phyloP scores from a whole-genome alignment of 2,329 filamentous ascomycete genomes.

The Bipolaris gigantea region DNA sequence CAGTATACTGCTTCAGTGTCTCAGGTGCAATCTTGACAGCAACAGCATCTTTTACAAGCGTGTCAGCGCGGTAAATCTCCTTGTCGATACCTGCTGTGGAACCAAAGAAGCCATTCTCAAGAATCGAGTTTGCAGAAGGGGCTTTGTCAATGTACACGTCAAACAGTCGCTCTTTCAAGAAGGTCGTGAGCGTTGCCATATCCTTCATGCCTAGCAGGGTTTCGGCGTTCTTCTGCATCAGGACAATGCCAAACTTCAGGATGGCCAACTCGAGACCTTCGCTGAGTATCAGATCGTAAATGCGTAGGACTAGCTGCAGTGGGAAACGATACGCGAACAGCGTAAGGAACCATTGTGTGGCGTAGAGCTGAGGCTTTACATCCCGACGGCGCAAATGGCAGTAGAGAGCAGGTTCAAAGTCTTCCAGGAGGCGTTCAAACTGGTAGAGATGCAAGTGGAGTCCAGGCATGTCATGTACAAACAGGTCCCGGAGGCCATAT shows the following conservation, averaged over 20 bases:
- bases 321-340: constrained; percentile 98
- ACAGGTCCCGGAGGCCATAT: constrained; percentile 88
- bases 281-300: constrained; percentile 93
- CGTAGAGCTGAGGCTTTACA: constrained; percentile 90
- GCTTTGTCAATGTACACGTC: constrained; percentile 96
- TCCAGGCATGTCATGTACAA: constrained; percentile 94
- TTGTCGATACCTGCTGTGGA: constrained; percentile 88
- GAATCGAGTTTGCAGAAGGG: constrained; percentile 86
- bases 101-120: constrained; percentile 97
- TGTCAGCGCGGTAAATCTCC: constrained; percentile 92
- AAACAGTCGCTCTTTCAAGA: constrained; percentile 91
- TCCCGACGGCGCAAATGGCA: constrained; percentile 87
- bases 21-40: constrained; percentile 82
- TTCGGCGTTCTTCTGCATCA: constrained; percentile 92
- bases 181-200: constrained; percentile 85
- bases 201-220: constrained; percentile 82
- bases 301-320: constrained; percentile 89
- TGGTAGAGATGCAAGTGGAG: constrained; percentile 92
- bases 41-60: constrained; percentile 90
- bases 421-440: constrained; percentile 91
- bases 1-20: constrained; percentile 75
- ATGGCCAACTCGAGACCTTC: constrained; percentile 88
- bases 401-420: constrained; percentile 89
- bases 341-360: constrained; percentile 98
- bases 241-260: constrained; percentile 87